Base-by-base conservation (phyloP, 1,284 basidiomycete species). In the Cryptococcus sp. region DNA sequence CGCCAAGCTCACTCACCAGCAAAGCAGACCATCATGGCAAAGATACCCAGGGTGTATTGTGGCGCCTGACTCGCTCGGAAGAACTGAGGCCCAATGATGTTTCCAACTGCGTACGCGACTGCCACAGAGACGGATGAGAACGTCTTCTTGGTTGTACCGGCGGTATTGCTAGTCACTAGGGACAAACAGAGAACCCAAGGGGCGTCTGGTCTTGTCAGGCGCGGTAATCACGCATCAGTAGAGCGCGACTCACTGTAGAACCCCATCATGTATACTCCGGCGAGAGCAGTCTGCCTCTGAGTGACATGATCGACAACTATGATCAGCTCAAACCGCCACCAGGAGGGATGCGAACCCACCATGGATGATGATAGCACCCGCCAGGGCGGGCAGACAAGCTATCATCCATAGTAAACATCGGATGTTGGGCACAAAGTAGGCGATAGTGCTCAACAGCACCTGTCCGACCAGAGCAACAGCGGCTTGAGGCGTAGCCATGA, bases 171-270 rank as follows among this genome's bases (percentile, higher is more conserved):
- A 11, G 43, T 44, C 4, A 44, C 43, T 3, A 44, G 43, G 18
- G 43, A 44, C 10, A 44, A 21, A n/a, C 43, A 44, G 3, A 44
- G 23, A 10, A 44, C 43, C 43, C 43, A 44, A 19, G 43, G 43
- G 5, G 26, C 43, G 33, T 44, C 52, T 51, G 44, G 51, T 58
- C 37, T 57, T 51, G 1, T 60, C 62, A 3, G 57, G 55, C 10
- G 52, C 53, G 51, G 60, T 62, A 33, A 53, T 50, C 22, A 57
- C 55, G 18, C 53, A 48, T 65, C 66, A 68, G 16, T 56, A 58
- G 53, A 62, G 60, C 46, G 9, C n/a, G n/a, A 38, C 37, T 5
- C 19, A 38, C 37, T 44, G 31, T 44, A 44, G 33, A 44, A 44
- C 19, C 43, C 43, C 43, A 44, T 44, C 22, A 44, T 21, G 19